Evolutionary conservation across 257 asterid genomes (phyloP).

Genomic region (Cinchona pubescens): DNA sequence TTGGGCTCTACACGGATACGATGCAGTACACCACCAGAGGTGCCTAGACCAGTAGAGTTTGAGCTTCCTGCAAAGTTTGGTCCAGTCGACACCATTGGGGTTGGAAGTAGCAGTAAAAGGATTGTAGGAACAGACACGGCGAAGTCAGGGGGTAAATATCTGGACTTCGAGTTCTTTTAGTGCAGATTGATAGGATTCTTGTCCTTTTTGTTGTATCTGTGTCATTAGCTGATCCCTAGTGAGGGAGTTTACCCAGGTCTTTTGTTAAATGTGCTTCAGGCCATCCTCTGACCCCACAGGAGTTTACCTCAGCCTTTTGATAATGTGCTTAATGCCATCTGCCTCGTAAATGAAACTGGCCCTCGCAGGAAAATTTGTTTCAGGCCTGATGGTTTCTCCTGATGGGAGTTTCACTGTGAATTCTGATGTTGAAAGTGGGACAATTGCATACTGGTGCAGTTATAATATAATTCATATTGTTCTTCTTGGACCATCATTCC

Average conservation of each 20-base stretch:
- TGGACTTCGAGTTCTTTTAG: conserved; percentile 89
- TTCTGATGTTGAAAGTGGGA: conserved; percentile 5
- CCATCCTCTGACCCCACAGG: not conserved
- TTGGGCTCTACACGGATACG: conserved; percentile 83
- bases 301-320: not conserved
- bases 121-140: conserved; percentile 29
- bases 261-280: not conserved
- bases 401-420: not conserved
- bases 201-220: conserved; percentile 18
- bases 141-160: conserved; percentile 74
- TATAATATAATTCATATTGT: not conserved
- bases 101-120: conserved; percentile 44
- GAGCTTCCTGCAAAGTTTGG: conserved; percentile 44
- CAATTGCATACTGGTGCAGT: conserved; percentile 2
- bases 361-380: not conserved
- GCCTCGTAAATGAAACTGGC: conserved; percentile 8
- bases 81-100: conserved; percentile 33
- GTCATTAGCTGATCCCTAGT: conserved; percentile 21
- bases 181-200: conserved; percentile 14
- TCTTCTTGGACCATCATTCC: no score
- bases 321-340: conserved; percentile 12
- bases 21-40: conserved; percentile 81
- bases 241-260: conserved; percentile 14
- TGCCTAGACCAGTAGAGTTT: conserved; percentile 53
- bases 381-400: not conserved